These are phyloP conservation scores for Hypoxylon sp. DNA, from an alignment of 2,329 filamentous ascomycete species.

Conservation along the genomic window DNA sequence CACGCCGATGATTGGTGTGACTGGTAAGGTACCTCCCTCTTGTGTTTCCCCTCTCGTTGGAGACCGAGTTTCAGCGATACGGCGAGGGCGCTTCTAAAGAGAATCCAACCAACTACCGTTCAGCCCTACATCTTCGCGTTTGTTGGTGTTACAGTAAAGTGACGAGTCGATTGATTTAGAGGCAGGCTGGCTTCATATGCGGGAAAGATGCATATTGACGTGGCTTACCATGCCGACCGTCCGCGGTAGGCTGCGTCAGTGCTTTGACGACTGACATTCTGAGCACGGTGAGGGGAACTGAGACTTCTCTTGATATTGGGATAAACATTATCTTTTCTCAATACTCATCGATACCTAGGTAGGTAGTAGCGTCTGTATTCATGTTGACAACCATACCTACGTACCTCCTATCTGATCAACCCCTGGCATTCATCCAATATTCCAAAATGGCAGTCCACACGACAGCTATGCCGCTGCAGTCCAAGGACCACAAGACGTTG, in stretches of 20 bases:
- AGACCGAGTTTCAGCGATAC: too few relatives aligned
- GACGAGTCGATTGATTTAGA: slow-evolving; percentile 5
- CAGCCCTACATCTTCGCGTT: too few relatives aligned
- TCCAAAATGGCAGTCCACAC: slow-evolving; percentile 15
- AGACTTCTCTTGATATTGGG: background rate
- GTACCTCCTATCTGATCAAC: too few relatives aligned
- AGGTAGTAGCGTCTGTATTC: background rate
- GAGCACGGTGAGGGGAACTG: background rate
- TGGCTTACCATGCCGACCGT: slow-evolving; percentile 2
- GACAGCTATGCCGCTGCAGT: slow-evolving; percentile 30
- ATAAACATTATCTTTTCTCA: background rate
- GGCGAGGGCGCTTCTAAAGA: background rate
- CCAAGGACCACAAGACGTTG: slow-evolving; percentile 43
- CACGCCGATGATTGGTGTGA: too few relatives aligned
- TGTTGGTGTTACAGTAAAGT: background rate
- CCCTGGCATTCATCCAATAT: background rate
- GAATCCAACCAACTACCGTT: background rate
- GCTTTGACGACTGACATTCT: background rate
- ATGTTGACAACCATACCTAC: background rate
- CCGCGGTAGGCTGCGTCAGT: slow-evolving; percentile 13
- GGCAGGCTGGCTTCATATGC: slow-evolving; percentile 9
- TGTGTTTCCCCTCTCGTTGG: background rate
- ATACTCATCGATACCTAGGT: background rate
- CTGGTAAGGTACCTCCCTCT: too few relatives aligned
- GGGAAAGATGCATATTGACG: slow-evolving; percentile 17